phyloP scores from a whole-genome alignment of 257 asterid genomes.

The Scutellaria minor region DNA sequence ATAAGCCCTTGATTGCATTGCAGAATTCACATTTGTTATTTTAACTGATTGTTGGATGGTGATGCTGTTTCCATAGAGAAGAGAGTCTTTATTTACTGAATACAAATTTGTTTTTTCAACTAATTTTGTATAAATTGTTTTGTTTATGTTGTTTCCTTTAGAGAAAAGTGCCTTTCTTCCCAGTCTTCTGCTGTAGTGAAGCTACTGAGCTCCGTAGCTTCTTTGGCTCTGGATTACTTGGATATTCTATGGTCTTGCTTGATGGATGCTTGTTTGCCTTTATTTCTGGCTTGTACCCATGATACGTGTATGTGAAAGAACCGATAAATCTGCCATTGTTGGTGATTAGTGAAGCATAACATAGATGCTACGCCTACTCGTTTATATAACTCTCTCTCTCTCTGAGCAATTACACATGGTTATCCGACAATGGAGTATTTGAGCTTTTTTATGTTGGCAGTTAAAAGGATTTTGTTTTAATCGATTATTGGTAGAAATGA shows the following conservation, averaged over 20 bases:
- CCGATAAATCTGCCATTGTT: slow-evolving; percentile 81
- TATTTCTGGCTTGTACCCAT: slow-evolving; percentile 60
- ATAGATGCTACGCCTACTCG: too few species aligned
- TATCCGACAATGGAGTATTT: too few species aligned
- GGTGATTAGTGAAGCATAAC: too few species aligned
- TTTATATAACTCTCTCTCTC: too few species aligned
- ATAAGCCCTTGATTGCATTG: too few species aligned
- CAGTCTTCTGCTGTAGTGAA: neutral
- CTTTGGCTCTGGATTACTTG: slow-evolving; percentile 79
- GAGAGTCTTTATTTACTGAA: neutral
- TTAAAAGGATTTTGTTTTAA: too few species aligned
- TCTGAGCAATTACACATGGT: too few species aligned
- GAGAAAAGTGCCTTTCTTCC: neutral
- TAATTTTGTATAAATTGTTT: neutral
- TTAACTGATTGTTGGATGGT: neutral
- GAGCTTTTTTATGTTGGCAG: too few species aligned
- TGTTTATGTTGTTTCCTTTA: slow-evolving; percentile 7
- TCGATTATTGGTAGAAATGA: too few species aligned
- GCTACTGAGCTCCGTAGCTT: slow-evolving; percentile 1
- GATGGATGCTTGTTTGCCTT: slow-evolving; percentile 87
- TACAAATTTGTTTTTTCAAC: slow-evolving; percentile 1
- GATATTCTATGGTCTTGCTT: slow-evolving; percentile 83
- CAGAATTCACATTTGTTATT: too few species aligned
- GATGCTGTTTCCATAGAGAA: neutral
- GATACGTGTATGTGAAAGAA: slow-evolving; percentile 52